Evolutionary conservation across 148 eudicot species (phyloP).

Genomic region (Camellia sinensis): DNA sequence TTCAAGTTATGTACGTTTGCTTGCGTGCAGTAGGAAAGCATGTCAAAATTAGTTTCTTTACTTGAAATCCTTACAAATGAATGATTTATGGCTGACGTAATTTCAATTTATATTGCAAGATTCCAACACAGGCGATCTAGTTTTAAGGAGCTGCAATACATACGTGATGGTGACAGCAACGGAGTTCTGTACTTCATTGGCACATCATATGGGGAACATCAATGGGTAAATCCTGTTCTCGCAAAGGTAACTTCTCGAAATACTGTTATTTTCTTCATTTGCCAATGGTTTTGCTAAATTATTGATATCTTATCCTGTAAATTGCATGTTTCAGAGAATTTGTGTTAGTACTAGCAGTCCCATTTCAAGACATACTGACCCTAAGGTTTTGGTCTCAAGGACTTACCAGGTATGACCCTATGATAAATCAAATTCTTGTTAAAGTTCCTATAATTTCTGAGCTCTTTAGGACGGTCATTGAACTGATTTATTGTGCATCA

Average conservation of each 20-base stretch:
- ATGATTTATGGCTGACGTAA: constrained; percentile 10
- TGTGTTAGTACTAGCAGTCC: constrained; percentile 76
- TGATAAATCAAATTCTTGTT: background rate
- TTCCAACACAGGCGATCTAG: constrained; percentile 83
- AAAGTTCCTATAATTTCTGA: background rate
- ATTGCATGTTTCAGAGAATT: constrained; percentile 50
- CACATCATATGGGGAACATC: constrained; percentile 84
- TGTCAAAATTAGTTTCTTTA: background rate
- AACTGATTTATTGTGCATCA: constrained; percentile 20
- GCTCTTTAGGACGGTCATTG: background rate
- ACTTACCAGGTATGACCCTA: constrained; percentile 67
- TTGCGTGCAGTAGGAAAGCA: background rate
- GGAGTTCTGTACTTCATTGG: constrained; percentile 84
- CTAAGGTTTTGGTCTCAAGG: constrained; percentile 84
- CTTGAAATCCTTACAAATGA: background rate
- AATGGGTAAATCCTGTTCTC: constrained; percentile 86
- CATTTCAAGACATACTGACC: constrained; percentile 77
- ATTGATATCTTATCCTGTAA: background rate
- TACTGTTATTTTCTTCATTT: background rate
- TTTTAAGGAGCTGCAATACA: constrained; percentile 88
- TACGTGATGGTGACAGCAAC: constrained; percentile 90
- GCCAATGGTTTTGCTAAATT: background rate
- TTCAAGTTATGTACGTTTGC: background rate
- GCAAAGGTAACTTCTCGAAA: constrained; percentile 51
- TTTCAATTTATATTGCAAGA: constrained; percentile 37